Evolutionary conservation across 2,329 filamentous ascomycete species (phyloP).

Genomic region (Colletotrichum camelliae): DNA sequence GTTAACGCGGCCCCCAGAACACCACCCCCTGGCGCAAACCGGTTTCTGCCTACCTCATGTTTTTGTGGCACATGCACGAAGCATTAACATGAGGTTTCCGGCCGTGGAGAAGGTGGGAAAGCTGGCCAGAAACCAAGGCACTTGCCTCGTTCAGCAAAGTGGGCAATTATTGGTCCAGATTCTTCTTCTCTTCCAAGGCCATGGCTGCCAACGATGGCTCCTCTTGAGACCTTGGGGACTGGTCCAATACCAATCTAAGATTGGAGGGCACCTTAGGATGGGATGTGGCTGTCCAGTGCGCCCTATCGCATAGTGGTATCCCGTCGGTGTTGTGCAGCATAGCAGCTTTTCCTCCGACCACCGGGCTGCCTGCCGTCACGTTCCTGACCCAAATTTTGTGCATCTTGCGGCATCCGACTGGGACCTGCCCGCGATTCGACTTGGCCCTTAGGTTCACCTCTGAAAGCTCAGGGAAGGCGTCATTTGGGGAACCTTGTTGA

Average conservation of each 20-base stretch:
- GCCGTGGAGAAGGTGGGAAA: constrained; percentile 1
- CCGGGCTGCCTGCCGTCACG: neutral
- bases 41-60: neutral
- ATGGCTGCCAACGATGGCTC: neutral
- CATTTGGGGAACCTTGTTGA: constrained; percentile 1
- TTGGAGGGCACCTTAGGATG: neutral
- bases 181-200: neutral
- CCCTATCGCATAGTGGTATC: neutral
- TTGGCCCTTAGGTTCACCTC: constrained; percentile 1
- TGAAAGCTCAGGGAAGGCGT: constrained; percentile 2
- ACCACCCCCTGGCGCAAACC: neutral
- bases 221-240: neutral
- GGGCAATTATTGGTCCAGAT: constrained; percentile 18
- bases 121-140: constrained; percentile 8
- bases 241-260: neutral
- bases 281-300: constrained; percentile 9
- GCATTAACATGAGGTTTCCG: constrained; percentile 7
- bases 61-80: neutral
- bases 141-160: constrained; percentile 1
- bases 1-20: neutral
- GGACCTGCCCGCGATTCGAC: neutral
- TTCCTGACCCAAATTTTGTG: constrained; percentile 1
- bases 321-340: neutral
- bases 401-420: neutral
- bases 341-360: constrained; percentile 2